Evolutionary conservation across 1,284 basidiomycete genomes (phyloP).

Genomic region (Rhodofomes roseus): DNA sequence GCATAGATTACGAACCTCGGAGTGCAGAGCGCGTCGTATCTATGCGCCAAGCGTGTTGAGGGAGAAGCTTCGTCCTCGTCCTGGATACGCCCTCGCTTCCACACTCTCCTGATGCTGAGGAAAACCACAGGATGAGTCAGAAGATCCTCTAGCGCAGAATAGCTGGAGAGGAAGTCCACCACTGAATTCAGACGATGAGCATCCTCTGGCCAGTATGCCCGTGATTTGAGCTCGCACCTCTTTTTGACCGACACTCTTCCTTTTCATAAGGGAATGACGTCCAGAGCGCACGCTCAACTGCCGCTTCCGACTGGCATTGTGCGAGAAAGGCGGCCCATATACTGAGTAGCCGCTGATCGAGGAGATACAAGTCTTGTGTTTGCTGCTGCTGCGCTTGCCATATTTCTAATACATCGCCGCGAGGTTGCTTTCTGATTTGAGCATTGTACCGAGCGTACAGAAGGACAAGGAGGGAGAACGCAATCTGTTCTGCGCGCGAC

Average conservation of each 20-base stretch:
- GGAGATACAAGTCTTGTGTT: slow-evolving; percentile 8
- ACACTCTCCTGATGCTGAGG: slow-evolving; percentile 37
- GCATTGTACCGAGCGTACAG: slow-evolving; percentile 15
- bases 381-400: slow-evolving; percentile 24
- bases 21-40: slow-evolving; percentile 37
- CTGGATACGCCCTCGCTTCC: slow-evolving; percentile 36
- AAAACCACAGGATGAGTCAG: slow-evolving; percentile 40
- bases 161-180: slow-evolving; percentile 37
- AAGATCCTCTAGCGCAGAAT: slow-evolving; percentile 30
- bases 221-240: background rate
- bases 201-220: background rate
- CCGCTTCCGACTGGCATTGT: slow-evolving; percentile 14
- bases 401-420: slow-evolving; percentile 25
- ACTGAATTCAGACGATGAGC: slow-evolving; percentile 28
- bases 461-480: slow-evolving; percentile 30
- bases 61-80: slow-evolving; percentile 2
- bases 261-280: slow-evolving; percentile 15
- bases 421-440: background rate
- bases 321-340: slow-evolving; percentile 28
- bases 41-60: slow-evolving; percentile 18
- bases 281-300: slow-evolving; percentile 23
- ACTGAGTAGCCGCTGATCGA: slow-evolving; percentile 19
- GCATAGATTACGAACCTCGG: slow-evolving; percentile 36
- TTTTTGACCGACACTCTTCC: background rate
- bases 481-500: slow-evolving; percentile 12